phyloP scores from a whole-genome alignment of 2,329 filamentous ascomycete species.

The Nannizziopsis arthrosporioides region DNA sequence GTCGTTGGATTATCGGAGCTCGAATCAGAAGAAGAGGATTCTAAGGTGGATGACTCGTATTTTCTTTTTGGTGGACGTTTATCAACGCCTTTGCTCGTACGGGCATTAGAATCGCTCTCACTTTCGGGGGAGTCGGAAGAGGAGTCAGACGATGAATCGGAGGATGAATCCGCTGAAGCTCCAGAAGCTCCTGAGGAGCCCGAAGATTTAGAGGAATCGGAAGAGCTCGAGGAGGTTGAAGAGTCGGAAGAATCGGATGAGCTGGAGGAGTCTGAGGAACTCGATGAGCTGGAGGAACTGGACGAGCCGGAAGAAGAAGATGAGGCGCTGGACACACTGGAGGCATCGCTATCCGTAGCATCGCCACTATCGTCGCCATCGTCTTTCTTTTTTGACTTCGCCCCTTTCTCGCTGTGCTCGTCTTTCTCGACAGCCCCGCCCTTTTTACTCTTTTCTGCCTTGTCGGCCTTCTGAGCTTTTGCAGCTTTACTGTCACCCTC shows the following conservation, averaged over 20 bases:
- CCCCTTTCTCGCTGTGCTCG: slow-evolving; percentile 14
- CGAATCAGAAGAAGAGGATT: slow-evolving; percentile 26
- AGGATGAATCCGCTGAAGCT: slow-evolving; percentile 20
- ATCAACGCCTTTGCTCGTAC: not conserved
- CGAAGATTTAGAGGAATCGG: slow-evolving; percentile 26
- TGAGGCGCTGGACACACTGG: not conserved
- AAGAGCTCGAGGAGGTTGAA: slow-evolving; percentile 13
- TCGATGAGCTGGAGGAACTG: not conserved
- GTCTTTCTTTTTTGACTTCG: slow-evolving; percentile 19
- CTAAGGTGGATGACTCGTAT: slow-evolving; percentile 35
- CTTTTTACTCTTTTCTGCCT: slow-evolving; percentile 15
- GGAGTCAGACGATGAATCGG: slow-evolving; percentile 27
- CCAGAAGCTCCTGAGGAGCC: not conserved
- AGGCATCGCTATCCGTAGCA: slow-evolving; percentile 2
- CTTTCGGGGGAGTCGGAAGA: slow-evolving; percentile 36
- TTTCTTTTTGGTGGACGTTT: slow-evolving; percentile 44
- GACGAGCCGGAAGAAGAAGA: no score
- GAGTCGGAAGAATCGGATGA: not conserved
- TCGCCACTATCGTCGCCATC: not conserved
- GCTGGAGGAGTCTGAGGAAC: slow-evolving; percentile 6
- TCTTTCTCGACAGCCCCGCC: slow-evolving; percentile 16
- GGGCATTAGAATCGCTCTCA: slow-evolving; percentile 32
- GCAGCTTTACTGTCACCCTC: slow-evolving; percentile 18
- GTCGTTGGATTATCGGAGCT: slow-evolving; percentile 25
- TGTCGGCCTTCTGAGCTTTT: slow-evolving; percentile 14